phyloP scores from a whole-genome alignment of 2,329 filamentous ascomycete genomes.

The Cladosporium sp. region DNA sequence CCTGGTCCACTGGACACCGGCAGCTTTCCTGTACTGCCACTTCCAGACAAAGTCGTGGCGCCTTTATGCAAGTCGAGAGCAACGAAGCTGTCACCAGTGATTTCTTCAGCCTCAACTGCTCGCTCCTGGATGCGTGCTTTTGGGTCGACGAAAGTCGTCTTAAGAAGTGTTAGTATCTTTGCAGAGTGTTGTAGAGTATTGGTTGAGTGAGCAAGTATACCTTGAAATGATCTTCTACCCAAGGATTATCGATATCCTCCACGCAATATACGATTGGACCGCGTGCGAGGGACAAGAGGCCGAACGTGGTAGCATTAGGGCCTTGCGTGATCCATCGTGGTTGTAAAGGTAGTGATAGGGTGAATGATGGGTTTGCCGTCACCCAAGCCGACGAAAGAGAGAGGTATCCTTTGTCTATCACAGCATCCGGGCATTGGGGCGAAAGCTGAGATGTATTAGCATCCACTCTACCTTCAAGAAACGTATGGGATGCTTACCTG shows the following conservation, averaged over 20 bases:
- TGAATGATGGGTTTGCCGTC: slow-evolving; percentile 38
- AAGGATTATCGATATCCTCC: slow-evolving; percentile 55
- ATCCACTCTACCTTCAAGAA: background rate
- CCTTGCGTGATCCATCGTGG: slow-evolving; percentile 42
- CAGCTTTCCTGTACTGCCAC: too few relatives aligned
- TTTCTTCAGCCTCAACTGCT: slow-evolving; percentile 17
- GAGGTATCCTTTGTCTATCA: slow-evolving; percentile 48
- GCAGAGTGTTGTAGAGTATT: background rate
- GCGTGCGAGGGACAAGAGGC: slow-evolving; percentile 38
- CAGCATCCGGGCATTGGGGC: slow-evolving; percentile 30
- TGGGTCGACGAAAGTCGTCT: slow-evolving; percentile 13
- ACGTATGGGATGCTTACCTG: slow-evolving; percentile 23
- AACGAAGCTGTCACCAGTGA: slow-evolving; percentile 25
- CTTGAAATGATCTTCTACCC: slow-evolving; percentile 54
- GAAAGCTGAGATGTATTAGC: slow-evolving; percentile 26
- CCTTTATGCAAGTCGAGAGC: slow-evolving; percentile 21
- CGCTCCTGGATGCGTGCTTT: slow-evolving; percentile 17
- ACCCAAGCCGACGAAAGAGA: slow-evolving; percentile 40
- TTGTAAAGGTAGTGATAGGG: slow-evolving; percentile 42
- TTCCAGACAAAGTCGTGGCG: background rate
- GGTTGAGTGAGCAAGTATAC: slow-evolving; percentile 28
- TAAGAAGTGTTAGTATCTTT: background rate
- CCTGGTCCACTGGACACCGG: background rate
- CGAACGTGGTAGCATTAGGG: background rate
- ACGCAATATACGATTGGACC: slow-evolving; percentile 58